Conservation (phyloP, 1,284 basidiomycete genomes). For the Sparassis latifolia region DNA sequence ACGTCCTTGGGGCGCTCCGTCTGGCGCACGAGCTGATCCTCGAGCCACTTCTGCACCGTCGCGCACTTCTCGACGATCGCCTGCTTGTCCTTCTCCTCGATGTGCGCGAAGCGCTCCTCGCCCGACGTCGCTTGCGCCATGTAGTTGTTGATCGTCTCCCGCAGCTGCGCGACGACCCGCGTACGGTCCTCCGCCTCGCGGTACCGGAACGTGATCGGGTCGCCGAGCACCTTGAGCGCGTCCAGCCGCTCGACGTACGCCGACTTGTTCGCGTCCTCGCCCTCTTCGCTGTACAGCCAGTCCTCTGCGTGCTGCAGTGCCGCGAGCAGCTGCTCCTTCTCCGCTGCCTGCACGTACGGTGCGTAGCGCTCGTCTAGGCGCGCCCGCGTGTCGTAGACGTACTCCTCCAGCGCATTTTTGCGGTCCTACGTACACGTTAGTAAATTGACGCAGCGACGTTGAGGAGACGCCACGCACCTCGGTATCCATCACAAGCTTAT, state of each 20-base stretch:
- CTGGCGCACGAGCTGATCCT: conserved; percentile 83
- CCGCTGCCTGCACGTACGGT: conserved; percentile 60
- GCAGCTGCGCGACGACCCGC: conserved; percentile 63
- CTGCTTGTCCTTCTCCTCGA: conserved; percentile 83
- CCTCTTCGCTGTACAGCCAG: conserved; percentile 94
- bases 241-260: conserved; percentile 68
- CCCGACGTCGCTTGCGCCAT: conserved; percentile 71
- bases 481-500: conserved; percentile 93
- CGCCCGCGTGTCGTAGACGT: conserved; percentile 88
- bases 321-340: conserved; percentile 72
- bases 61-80: conserved; percentile 76
- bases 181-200: conserved; percentile 78
- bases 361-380: conserved; percentile 88
- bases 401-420: conserved; percentile 96
- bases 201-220: conserved; percentile 78
- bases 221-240: conserved; percentile 72
- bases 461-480: conserved; percentile 50
- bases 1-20: conserved; percentile 82
- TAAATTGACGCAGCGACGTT: background rate
- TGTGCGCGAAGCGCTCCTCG: conserved; percentile 85
- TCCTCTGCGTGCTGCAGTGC: conserved; percentile 79
- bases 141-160: conserved; percentile 83
- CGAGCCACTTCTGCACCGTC: conserved; percentile 87
- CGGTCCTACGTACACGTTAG: conserved; percentile 54
- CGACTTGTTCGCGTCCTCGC: conserved; percentile 91